Conservation (phyloP, 1,284 basidiomycete genomes). For the Xerocomus minutiporus region DNA sequence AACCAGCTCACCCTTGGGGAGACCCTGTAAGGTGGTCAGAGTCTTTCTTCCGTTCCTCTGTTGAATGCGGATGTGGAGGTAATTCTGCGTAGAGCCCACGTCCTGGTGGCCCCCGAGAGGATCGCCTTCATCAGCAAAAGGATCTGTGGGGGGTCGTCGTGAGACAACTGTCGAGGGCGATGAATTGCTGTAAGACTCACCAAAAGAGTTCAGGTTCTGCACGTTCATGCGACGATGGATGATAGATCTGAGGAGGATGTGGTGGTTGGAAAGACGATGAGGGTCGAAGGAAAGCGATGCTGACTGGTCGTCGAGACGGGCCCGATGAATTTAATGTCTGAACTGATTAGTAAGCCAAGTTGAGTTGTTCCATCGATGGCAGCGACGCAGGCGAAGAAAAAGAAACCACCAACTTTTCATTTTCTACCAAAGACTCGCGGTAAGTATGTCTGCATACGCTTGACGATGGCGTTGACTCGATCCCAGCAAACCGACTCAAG, state of each 20-base stretch:
- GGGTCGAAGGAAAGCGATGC: slow-evolving; percentile 19
- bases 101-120: slow-evolving; percentile 68
- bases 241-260: slow-evolving; percentile 44
- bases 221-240: slow-evolving; percentile 79
- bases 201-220: slow-evolving; percentile 81
- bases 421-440: slow-evolving; percentile 63
- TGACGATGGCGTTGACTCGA: slow-evolving; percentile 3
- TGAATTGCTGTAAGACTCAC: slow-evolving; percentile 42
- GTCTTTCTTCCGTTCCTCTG: slow-evolving; percentile 99
- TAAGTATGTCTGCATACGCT: slow-evolving; percentile 26
- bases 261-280: slow-evolving; percentile 37
- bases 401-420: slow-evolving; percentile 64
- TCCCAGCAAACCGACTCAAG: slow-evolving; percentile 66
- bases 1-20: slow-evolving; percentile 76
- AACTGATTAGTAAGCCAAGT: slow-evolving; percentile 27
- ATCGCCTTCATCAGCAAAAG: slow-evolving; percentile 90
- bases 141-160: slow-evolving; percentile 53
- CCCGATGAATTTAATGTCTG: slow-evolving; percentile 26
- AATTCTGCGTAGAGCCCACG: slow-evolving; percentile 80
- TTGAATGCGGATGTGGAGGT: slow-evolving; percentile 96
- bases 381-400: slow-evolving; percentile 29
- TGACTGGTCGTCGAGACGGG: slow-evolving; percentile 6
- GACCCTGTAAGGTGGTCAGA: slow-evolving; percentile 94
- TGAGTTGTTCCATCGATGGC: slow-evolving; percentile 13
- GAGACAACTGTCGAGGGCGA: slow-evolving; percentile 18